Evolutionary conservation across 805 yeast species (phyloP), one percentile per base, ranked within the genome.

Genomic region (Candida boidinii): DNA sequence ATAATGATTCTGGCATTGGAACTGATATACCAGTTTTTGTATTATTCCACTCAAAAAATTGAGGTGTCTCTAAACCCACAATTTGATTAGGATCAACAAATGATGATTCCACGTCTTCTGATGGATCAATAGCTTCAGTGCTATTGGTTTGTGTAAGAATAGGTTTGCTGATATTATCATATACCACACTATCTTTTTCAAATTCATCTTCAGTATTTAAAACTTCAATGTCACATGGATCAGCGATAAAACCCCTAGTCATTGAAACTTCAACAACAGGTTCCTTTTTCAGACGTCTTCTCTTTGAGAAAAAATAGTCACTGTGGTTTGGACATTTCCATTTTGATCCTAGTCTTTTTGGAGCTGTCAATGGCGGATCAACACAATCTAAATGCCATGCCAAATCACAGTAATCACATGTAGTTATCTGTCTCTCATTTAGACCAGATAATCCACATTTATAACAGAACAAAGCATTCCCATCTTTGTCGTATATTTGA

Each of bases 271-370:
- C 82, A 7, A 76, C 51, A 17, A 68, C 57, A 4, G 65, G 55
- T 28, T 73, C 73, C 42, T 67, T 70, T 42, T 65, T 70, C 42
- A 70, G 64, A 47, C 68, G 62, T 32, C 86, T 58, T 35, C 66
- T 58, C 11, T 63, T 43, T 20, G 65, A 65, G n/a, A 66, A 41
- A 16, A 72, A 53, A 26, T 56, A 62, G 29, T 70, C 81, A 15
- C 75, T 73, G 58, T 86, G 96, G 44, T 82, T 79, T 2, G 96
- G 97, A 55, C 95, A 92, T 59, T 73, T 77, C 97, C 96, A 90
- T 53, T 79, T 83, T 28, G 66, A 65, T 2, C 92, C 94, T 28
- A 83, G 51, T 26, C 79, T 76, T 46, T 85, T 84, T 14, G 79
- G 73, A 5, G 79, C 64, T 12, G 84, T 67, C 44, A 85, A 59